Conservation (phyloP, 2,329 filamentous ascomycete genomes). For the Botrytis porri region DNA sequence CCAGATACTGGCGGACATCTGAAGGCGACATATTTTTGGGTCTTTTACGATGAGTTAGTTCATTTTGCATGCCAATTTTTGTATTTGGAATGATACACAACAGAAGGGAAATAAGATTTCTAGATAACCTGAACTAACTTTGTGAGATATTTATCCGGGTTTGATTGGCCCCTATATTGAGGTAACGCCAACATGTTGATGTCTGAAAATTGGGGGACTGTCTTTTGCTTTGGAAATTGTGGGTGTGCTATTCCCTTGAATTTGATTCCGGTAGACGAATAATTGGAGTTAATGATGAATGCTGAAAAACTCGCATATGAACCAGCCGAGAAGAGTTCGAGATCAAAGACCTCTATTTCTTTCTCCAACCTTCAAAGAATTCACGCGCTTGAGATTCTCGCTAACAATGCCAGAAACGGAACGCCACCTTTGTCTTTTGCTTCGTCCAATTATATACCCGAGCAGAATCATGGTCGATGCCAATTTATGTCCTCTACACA, state of each 20-base stretch:
- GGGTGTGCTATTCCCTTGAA: not conserved
- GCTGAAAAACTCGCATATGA: not conserved
- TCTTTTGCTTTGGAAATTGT: not conserved
- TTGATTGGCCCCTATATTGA: not conserved
- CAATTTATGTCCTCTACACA: too few relatives aligned
- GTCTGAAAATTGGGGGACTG: not conserved
- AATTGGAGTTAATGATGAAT: not conserved
- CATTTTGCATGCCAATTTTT: not conserved
- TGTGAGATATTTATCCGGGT: not conserved
- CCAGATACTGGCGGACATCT: not conserved
- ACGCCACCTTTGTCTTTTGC: not conserved
- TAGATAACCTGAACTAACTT: not conserved
- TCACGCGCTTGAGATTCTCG: not conserved
- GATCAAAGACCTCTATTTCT: not conserved
- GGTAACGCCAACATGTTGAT: not conserved
- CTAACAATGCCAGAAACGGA: not conserved
- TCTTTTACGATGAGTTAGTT: not conserved
- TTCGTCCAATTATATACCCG: not conserved
- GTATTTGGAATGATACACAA: not conserved
- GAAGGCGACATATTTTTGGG: not conserved
- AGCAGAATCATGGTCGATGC: not conserved
- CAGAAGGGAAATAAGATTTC: not conserved
- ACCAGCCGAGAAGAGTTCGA: not conserved
- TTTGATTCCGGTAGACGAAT: not conserved
- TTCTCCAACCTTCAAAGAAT: not conserved